A percentile compares a stretch with the other conserved stretches of the same genome.
These are phyloP conservation scores for Fusarium palustre DNA, from an alignment of 2,329 filamentous ascomycete genomes.

Conservation along the genomic window DNA sequence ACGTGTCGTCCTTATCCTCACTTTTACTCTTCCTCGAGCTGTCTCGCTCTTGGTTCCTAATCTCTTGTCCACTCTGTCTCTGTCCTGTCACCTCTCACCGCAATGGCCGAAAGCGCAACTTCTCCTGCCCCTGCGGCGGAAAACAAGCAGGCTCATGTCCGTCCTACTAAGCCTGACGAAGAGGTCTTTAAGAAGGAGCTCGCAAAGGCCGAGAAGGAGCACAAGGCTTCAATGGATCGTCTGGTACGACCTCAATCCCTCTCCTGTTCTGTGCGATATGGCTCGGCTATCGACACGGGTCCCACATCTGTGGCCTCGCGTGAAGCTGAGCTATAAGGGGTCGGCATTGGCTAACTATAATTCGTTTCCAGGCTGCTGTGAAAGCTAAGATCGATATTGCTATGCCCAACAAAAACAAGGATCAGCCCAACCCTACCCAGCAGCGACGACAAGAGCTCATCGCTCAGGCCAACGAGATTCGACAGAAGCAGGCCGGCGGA, in stretches of 20 bases:
- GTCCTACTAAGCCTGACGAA: conserved; percentile 89
- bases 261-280: conserved; percentile 1
- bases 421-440: conserved; percentile 81
- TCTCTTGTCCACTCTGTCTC: conserved; percentile 28
- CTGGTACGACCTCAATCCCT: conserved; percentile 52
- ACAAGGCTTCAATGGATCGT: conserved; percentile 77
- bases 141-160: conserved; percentile 59
- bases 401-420: conserved; percentile 77
- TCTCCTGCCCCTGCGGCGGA: conserved; percentile 57
- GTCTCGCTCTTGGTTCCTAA: conserved; percentile 36
- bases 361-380: conserved; percentile 76
- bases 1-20: conserved; percentile 37
- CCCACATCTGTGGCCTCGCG: conserved; percentile 38
- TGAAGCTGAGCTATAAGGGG: conserved; percentile 11
- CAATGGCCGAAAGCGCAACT: conserved; percentile 61
- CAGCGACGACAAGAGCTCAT: conserved; percentile 90
- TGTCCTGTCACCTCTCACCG: conserved; percentile 44
- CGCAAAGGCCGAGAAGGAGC: conserved; percentile 86
- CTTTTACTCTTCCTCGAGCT: conserved; percentile 28
- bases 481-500: conserved; percentile 85
- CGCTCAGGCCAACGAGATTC: conserved; percentile 83
- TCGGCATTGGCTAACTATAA: conserved; percentile 28
- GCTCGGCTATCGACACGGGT: conserved; percentile 27
- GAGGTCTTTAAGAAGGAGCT: conserved; percentile 83
- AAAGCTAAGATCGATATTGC: conserved; percentile 90